Conservation (phyloP, 2,329 filamentous ascomycete genomes). For the Tolypocladium ovalisporum region DNA sequence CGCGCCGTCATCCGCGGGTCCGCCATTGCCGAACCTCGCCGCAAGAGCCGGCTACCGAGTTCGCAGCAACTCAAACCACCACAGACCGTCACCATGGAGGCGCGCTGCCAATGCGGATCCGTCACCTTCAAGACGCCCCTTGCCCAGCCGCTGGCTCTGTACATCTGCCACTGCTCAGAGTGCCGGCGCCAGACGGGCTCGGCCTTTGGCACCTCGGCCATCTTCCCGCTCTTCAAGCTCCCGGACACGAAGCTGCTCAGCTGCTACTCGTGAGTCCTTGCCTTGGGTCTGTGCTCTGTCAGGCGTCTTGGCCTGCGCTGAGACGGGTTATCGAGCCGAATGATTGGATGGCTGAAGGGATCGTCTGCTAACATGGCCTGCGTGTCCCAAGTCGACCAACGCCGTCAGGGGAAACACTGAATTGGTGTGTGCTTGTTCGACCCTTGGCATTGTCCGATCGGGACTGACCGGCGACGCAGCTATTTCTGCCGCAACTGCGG, state of each 20-base stretch:
- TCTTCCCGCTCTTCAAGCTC: slow-evolving; percentile 55
- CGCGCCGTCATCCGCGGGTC: neutral
- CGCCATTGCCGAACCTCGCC: neutral
- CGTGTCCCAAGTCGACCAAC: slow-evolving; percentile 39
- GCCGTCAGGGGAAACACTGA: slow-evolving; percentile 42
- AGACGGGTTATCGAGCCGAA: neutral
- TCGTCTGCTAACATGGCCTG: neutral
- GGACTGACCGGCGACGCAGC: slow-evolving; percentile 18
- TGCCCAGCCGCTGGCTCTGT: slow-evolving; percentile 49
- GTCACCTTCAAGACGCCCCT: slow-evolving; percentile 53
- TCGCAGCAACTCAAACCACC: neutral
- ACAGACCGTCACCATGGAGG: slow-evolving; percentile 34
- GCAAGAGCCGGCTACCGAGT: neutral
- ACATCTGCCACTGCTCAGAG: slow-evolving; percentile 60
- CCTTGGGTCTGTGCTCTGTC: neutral
- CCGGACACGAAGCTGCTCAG: slow-evolving; percentile 36
- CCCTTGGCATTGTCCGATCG: neutral
- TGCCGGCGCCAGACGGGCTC: slow-evolving; percentile 56
- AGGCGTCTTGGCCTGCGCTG: neutral
- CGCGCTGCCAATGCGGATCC: slow-evolving; percentile 53
- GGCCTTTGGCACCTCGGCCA: slow-evolving; percentile 58
- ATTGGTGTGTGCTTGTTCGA: slow-evolving; percentile 33
- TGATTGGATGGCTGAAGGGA: neutral
- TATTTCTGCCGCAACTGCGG: slow-evolving; percentile 60
- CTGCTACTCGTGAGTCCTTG: slow-evolving; percentile 40